Base-by-base conservation (phyloP, 345 rosid species). In the Acer negundo region DNA sequence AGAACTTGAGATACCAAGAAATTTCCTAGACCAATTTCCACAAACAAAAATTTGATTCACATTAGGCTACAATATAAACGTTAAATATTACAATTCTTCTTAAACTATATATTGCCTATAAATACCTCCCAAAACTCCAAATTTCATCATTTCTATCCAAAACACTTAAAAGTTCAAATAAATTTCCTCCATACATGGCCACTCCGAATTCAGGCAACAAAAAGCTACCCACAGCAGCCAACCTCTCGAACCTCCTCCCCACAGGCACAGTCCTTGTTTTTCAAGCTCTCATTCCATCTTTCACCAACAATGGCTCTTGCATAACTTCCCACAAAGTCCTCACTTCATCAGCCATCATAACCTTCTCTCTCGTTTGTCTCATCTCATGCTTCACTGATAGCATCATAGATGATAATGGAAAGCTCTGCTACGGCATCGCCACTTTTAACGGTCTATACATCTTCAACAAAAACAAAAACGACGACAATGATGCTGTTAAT, bases 311-410 rank as follows among this genome's bases (percentile, higher is more conserved):
- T 0, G 92, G 92, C 22, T 44, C 46, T 0, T 90, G 90, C 65
- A 28, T 35, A 6, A 42, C 49, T 12, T 64, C 80, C 7, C 86
- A 81, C 80, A 77, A 77, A 73, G 76, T 73, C 86, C 86, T 88
- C 17, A 80, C 91, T 7, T 24, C 78, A 16, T 22, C 76, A 24
- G 23, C 83, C 26, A 72, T 91, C 31, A 31, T 61, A 1, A 0
- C 62, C 6, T 82, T 87, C 53, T 79, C 88, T 1, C 8, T 78
- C 19, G 53, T 76, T 2, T 84, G 93, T 70, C 84, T 87, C 68
- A 67, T 91, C 73, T 85, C 87, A 77, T 86, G 88, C 40, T 89
- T 89, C 82, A 90, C 89, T 0, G 91, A 91, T 56, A 87, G 91
- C 71, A 81, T 87, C 76, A 12, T 28, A 1, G 88, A 80, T 10